Evolutionary conservation across 495 filamentous ascomycete genomes (phyloP).

Genomic region (Penicillium dipodomyicola): DNA sequence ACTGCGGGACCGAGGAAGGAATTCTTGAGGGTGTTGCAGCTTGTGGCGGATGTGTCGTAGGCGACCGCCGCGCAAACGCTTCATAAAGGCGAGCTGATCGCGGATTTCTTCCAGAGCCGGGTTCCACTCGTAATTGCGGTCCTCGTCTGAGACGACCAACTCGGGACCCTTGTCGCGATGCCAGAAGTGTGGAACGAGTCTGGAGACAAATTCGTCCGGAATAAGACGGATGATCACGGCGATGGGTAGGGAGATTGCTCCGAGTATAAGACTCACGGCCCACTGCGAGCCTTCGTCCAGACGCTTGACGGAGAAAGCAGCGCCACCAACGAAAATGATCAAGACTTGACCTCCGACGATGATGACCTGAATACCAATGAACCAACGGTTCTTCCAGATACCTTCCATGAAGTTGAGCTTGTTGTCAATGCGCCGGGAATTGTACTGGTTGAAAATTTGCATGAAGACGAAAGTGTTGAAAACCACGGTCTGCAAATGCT

Average conservation of each 20-base stretch:
- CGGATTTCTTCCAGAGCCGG: slow-evolving; percentile 64
- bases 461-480: slow-evolving; percentile 96
- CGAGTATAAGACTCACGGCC: slow-evolving; percentile 71
- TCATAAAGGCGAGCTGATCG: slow-evolving; percentile 75
- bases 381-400: slow-evolving; percentile 74
- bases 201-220: slow-evolving; percentile 62
- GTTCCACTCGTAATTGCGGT: slow-evolving; percentile 65
- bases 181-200: slow-evolving; percentile 54
- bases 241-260: slow-evolving; percentile 66
- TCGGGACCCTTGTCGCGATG: slow-evolving; percentile 48
- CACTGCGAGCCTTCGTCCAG: slow-evolving; percentile 64
- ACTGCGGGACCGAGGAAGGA: slow-evolving; percentile 69
- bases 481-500: slow-evolving; percentile 61
- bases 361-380: slow-evolving; percentile 74
- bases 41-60: slow-evolving; percentile 83
- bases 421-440: slow-evolving; percentile 82
- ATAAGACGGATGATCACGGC: slow-evolving; percentile 71
- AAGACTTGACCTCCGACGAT: slow-evolving; percentile 80
- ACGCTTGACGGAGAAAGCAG: slow-evolving; percentile 61
- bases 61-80: slow-evolving; percentile 75
- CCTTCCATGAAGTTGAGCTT: slow-evolving; percentile 88
- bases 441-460: slow-evolving; percentile 88
- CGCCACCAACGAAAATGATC: slow-evolving; percentile 75
- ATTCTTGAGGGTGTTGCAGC: slow-evolving; percentile 73
- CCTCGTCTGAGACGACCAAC: slow-evolving; percentile 68